Base-by-base conservation (phyloP, 345 rosid species). In the Toxicodendron radicans region DNA sequence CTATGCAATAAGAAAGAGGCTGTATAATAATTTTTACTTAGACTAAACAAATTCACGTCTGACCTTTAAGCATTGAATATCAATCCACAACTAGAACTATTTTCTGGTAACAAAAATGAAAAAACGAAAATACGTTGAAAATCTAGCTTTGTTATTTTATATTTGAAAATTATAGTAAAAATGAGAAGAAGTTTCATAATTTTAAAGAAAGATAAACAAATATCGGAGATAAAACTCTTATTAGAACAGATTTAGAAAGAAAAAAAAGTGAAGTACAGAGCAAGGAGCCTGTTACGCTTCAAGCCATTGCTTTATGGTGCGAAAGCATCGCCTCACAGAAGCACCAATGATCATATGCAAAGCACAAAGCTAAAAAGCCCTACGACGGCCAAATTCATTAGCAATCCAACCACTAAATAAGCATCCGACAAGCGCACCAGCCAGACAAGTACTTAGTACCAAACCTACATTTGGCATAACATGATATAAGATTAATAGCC, bases 281-380 rank as follows among this genome's bases (percentile, higher is more conserved):
- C 24, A 52, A 4, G 11, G 30, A 60, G 64, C 23, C 48, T 11
- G n/a, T 64, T 73, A n/a, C 58, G 27, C 21, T 38, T 52, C 56
- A 68, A 78, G 52, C 24, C 62, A 58, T 79, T 54, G 14, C 59
- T 18, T 68, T n/a, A 38, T 30, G 65, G 57, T 27, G 58, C 54
- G 57, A 71, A 30, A 30, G 74, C 41, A 45, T 66, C 70, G 91
- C 99, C 99, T 95, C 5, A 86, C 41, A 48, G 85, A 82, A 78
- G 99, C 97, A 70, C 99, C 99, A 61, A 92, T 60, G 66, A 95
- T 83, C 94, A 95, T 90, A 78, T 98, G 98, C 83, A 91, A 77
- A 58, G 99, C 87, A 79, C 87, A 86, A 75, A 95, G 78, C 80
- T 95, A 98, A 81, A 95, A 93, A 68, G 98, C 90, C 83, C 84